Evolutionary conservation across 768 basidiomycete species (phyloP), one percentile per base, ranked within the genome.

Genomic region (Panus rudis): DNA sequence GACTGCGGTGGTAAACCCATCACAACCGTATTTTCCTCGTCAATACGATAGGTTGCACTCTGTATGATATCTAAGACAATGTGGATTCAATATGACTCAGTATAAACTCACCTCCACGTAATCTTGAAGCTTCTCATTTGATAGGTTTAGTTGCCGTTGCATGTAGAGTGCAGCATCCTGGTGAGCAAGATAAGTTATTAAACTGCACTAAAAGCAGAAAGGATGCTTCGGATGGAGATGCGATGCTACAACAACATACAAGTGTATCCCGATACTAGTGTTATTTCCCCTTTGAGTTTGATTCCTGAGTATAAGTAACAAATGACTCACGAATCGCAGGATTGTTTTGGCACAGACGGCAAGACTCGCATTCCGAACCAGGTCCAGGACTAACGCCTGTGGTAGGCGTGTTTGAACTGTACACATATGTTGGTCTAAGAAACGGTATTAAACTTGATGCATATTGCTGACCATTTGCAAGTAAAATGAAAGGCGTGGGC

Each of bases 401-500:
- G 72, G 70, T 3, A 64, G 61, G 3, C 62, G 61, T 6, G 68
- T 72, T 52, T 66, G 66, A 17, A 72, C 72, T 75, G 31, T 22
- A 13, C 16, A n/a, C 20, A 12, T 19, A 31, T 11, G 4, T 23
- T 14, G 6, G 21, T 54, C 27, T 19, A 39, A 13, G 14, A 17
- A 16, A 3, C 6, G 11, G 21, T 6, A 45, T 6, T 45, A 40
- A 30, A 16, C 14, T 42, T 14, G 23, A 12, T 24, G 20, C 21
- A 21, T 13, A 3, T 16, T 4, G n/a, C 48, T 13, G 41, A 72
- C 75, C 71, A 40, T 71, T 70, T 1, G 73, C 71, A 17, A 77
- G 53, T n/a, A 76, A 47, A 39, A 77, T 71, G 47, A 76, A 76
- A 0, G 72, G 74, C 0, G 70, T 72, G 2, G 65, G 65, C 0